Base-by-base conservation (phyloP, 2,329 filamentous ascomycete species). In the Cladophialophora bantiana region DNA sequence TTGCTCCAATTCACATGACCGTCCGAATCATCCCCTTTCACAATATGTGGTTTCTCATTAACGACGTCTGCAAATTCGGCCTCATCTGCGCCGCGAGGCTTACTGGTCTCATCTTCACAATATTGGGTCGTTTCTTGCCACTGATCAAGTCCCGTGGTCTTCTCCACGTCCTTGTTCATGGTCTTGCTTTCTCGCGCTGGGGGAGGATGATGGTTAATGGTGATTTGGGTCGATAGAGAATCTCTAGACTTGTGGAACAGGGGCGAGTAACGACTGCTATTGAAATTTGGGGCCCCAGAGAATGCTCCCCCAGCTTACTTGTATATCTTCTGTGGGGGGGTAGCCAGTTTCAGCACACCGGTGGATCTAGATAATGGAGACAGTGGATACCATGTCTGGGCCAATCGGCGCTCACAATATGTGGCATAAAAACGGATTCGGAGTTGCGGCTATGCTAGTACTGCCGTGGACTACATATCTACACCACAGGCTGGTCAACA, bases 1-100 rank as follows among this genome's bases (percentile, higher is more conserved):
- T 26, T 20, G n/a, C 35, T 52, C 59, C 42, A 61, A 15, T 61
- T 38, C 20, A 61, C 42, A 36, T 26, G 48, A 10, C 59, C 59
- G 34, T 61, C 59, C 26, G 42, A 52, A 42, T 61, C 45, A 26
- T 61, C 59, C 15, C 59, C 45, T 35, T 61, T 61, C 12, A 32
- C 26, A 10, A 31, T 42, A 3, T 45, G 12, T 26, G 56, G 31
- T 6, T 42, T 45, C 36, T 59, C 56, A 26, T 7, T 3, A 10
- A 32, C 35, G n/a, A 15, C 35, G 36, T 12, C 56, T 31, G 50
- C 20, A 20, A 53, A 32, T 12, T 26, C 18, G 4, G 18, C 10
- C 13, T 40, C 36, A 13, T 40, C 36, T 12, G 36, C 12, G 9
- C 36, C 12, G 10, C 36, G 36, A 40, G 36, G 13, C 13, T 40